Evolutionary conservation across 2,329 filamentous ascomycete species (phyloP).

Genomic region (Colletotrichum sp.): DNA sequence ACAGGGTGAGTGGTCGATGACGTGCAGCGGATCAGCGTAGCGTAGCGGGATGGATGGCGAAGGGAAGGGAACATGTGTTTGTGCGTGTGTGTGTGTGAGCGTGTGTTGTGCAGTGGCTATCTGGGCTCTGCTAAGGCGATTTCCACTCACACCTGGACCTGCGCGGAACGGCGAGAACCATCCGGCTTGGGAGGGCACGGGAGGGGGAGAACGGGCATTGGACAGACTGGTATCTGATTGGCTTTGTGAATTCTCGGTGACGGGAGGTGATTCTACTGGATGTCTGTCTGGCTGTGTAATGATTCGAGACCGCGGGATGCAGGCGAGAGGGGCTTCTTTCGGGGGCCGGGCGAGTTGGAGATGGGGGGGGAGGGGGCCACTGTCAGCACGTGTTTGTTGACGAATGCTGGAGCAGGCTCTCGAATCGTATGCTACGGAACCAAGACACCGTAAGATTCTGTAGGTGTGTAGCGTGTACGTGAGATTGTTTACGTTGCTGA

Average conservation of each 20-base stretch:
- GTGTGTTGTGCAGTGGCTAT: not conserved
- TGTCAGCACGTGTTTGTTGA: not conserved
- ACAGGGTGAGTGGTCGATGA: not conserved
- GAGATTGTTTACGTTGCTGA: not conserved
- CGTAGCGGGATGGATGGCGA: not conserved
- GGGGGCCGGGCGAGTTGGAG: not conserved
- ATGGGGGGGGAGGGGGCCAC: too few species aligned
- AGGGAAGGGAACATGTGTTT: not conserved
- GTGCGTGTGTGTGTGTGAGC: not conserved
- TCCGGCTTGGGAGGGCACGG: not conserved
- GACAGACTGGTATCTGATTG: not conserved
- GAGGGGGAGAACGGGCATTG: not conserved
- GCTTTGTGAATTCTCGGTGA: not conserved
- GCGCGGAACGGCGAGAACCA: not conserved
- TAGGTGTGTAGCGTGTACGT: not conserved
- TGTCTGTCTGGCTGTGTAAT: not conserved
- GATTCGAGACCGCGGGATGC: not conserved
- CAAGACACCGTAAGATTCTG: not conserved
- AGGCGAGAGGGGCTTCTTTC: not conserved
- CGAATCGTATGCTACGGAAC: not conserved
- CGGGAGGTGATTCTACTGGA: not conserved
- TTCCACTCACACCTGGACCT: not conserved
- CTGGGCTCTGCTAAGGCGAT: not conserved
- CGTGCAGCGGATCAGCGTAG: constrained; percentile 8
- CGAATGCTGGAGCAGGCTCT: not conserved